Conservation (phyloP, 768 basidiomycete species). For the Suillus discolor region DNA sequence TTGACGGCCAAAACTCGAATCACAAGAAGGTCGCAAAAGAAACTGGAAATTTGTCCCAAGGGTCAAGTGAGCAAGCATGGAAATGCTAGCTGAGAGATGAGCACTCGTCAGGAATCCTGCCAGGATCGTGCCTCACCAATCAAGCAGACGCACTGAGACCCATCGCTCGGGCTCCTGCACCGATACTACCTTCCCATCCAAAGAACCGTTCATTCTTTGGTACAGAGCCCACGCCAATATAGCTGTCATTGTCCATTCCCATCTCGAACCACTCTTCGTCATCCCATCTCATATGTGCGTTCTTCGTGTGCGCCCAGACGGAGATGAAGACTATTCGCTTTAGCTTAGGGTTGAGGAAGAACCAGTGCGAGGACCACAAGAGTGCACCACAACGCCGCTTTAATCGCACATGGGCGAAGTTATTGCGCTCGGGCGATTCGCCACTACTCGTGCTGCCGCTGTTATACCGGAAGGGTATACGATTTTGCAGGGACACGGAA, state of each 20-base stretch:
- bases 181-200: constrained; percentile 77
- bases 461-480: constrained; percentile 27
- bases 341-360: constrained; percentile 91
- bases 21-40: constrained; percentile 4
- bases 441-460: constrained; percentile 39
- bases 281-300: constrained; percentile 53
- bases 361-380: constrained; percentile 96
- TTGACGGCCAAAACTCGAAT: constrained; percentile 4
- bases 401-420: constrained; percentile 49
- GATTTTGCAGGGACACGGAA: constrained; percentile 18
- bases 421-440: constrained; percentile 33
- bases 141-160: constrained; percentile 51
- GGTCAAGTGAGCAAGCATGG: not conserved
- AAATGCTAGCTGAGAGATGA: constrained; percentile 9
- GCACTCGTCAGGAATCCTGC: constrained; percentile 13
- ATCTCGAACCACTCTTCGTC: constrained; percentile 42
- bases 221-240: constrained; percentile 28
- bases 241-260: constrained; percentile 39
- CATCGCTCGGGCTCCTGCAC: constrained; percentile 83
- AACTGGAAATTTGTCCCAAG: not conserved
- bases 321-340: constrained; percentile 93
- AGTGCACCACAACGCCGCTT: constrained; percentile 72
- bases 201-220: constrained; percentile 61
- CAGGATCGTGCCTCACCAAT: constrained; percentile 23
- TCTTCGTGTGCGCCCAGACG: constrained; percentile 83